Conservation (phyloP, 768 basidiomycete species). For the Collybia mongolica region DNA sequence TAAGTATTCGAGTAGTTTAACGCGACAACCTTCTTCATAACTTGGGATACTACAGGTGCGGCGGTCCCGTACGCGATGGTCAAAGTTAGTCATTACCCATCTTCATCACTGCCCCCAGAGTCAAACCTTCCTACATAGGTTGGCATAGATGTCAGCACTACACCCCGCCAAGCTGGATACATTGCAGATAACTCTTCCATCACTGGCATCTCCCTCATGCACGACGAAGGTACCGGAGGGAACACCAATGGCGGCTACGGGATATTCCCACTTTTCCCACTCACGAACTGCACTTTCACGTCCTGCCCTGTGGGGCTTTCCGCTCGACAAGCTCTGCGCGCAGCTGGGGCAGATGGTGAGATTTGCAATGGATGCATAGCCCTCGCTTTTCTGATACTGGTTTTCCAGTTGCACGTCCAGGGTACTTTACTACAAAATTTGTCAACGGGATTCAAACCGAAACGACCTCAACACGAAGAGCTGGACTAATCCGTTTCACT, state of each 20-base stretch:
- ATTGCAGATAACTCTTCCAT: constrained; percentile 43
- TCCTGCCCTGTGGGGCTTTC: constrained; percentile 40
- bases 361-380: neutral
- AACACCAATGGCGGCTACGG: constrained; percentile 50
- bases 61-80: constrained; percentile 53
- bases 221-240: constrained; percentile 55
- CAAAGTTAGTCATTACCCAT: constrained; percentile 31
- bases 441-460: constrained; percentile 49
- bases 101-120: no score
- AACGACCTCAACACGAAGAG: constrained; percentile 57
- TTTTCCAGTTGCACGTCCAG: constrained; percentile 39
- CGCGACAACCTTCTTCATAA: neutral
- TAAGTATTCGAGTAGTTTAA: constrained; percentile 3
- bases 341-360: constrained; percentile 42
- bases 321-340: constrained; percentile 39
- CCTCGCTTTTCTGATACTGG: neutral
- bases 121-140: constrained; percentile 27
- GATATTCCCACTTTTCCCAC: constrained; percentile 50
- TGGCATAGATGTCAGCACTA: constrained; percentile 48
- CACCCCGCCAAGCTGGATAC: constrained; percentile 51
- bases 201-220: constrained; percentile 49
- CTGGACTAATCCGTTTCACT: constrained; percentile 60
- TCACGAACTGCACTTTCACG: constrained; percentile 37
- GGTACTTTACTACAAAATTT: constrained; percentile 49
- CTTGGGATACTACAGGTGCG: constrained; percentile 23